Percentiles rank a stretch among this genome's conserved stretches.
Conservation (phyloP, 208 protist species). For the Acanthamoeba triangularis region DNA sequence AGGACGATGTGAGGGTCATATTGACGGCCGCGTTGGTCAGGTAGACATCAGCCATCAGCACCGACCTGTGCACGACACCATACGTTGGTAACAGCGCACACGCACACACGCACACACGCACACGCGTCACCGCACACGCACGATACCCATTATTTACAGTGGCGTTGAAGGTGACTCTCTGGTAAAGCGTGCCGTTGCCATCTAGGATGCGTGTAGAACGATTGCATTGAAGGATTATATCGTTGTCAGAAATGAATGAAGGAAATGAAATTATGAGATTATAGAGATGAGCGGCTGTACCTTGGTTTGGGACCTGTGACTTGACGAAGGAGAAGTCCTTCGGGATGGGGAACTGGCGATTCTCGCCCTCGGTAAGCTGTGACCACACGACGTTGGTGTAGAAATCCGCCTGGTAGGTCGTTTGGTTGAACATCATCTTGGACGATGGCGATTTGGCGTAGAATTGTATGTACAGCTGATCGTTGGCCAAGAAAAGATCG, state of each 20-base stretch:
- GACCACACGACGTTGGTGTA: background rate
- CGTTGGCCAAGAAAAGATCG: background rate
- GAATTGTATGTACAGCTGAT: slow-evolving; percentile 8
- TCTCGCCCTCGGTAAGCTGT: background rate
- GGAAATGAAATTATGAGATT: background rate
- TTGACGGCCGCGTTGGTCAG: slow-evolving; percentile 3
- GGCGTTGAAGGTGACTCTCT: background rate
- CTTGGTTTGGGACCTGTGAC: background rate
- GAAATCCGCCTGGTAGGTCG: background rate
- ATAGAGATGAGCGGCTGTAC: too few species aligned
- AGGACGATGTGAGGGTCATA: background rate
- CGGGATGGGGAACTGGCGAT: background rate
- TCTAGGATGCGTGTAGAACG: background rate
- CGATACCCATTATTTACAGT: background rate
- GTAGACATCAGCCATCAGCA: slow-evolving; percentile 22
- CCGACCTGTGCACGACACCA: background rate
- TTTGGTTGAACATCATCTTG: background rate
- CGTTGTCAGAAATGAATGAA: background rate
- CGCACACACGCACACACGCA: too few species aligned
- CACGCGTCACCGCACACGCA: too few species aligned
- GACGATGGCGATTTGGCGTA: background rate
- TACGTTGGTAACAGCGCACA: background rate
- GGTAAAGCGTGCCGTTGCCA: background rate
- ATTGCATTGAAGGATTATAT: background rate
- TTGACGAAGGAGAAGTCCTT: background rate